A percentile compares a stretch with the other conserved stretches of the same genome.
These are phyloP conservation scores for Tolypocladium endophyticum DNA, from an alignment of 2,329 filamentous ascomycete genomes.

Conservation along the genomic window DNA sequence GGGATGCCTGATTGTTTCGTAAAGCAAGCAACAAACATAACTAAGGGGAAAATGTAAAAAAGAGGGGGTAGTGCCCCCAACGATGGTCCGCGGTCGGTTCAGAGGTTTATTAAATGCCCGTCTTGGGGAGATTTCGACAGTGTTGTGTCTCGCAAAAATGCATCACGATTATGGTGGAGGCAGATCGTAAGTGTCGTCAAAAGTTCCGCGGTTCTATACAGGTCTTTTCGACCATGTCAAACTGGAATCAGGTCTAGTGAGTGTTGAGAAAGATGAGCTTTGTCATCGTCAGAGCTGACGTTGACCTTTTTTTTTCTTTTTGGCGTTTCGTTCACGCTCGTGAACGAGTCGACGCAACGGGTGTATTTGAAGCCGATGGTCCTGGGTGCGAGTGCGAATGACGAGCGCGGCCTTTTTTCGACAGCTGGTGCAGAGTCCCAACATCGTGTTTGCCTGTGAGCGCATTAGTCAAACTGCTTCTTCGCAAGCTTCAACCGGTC, in stretches of 20 bases:
- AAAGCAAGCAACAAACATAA: background rate
- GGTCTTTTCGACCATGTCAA: constrained; percentile 9
- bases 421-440: constrained; percentile 40
- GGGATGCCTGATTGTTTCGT: background rate
- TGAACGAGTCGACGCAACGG: constrained; percentile 24
- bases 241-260: constrained; percentile 2
- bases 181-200: constrained; percentile 19
- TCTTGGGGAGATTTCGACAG: background rate
- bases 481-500: background rate
- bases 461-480: constrained; percentile 11
- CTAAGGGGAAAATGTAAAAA: background rate
- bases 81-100: background rate
- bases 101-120: background rate
- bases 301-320: background rate
- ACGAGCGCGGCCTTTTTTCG: constrained; percentile 33
- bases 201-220: constrained; percentile 14
- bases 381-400: constrained; percentile 24
- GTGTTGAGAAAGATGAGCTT: background rate
- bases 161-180: constrained; percentile 5
- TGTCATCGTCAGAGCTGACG: background rate
- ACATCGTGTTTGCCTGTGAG: constrained; percentile 63
- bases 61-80: background rate
- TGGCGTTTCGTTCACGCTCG: constrained; percentile 14
- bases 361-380: constrained; percentile 22
- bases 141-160: background rate